These are phyloP conservation scores for Trametes punicea DNA, from an alignment of 768 basidiomycete species.

Conservation along the genomic window DNA sequence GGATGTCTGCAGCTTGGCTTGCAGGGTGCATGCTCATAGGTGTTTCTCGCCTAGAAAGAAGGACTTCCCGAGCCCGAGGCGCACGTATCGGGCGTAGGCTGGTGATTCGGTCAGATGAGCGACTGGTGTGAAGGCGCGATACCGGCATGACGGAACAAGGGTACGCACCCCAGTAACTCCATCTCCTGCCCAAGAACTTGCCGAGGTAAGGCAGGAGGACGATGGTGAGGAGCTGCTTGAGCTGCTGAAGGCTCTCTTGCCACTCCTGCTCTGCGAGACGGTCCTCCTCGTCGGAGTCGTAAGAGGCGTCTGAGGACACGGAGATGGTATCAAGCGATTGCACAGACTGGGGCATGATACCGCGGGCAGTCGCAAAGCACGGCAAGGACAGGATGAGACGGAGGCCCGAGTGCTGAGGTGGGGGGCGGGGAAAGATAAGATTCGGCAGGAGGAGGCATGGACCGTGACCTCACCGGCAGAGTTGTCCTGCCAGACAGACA, in stretches of 20 bases:
- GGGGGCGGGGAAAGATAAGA: neutral
- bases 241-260: slow-evolving; percentile 85
- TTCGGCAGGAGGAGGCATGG: neutral
- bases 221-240: slow-evolving; percentile 75
- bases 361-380: neutral
- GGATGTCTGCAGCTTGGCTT: neutral
- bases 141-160: neutral
- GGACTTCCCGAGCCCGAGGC: slow-evolving; percentile 55
- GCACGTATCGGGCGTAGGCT: slow-evolving; percentile 73
- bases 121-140: slow-evolving; percentile 2
- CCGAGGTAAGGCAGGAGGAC: slow-evolving; percentile 85
- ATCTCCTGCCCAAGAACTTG: slow-evolving; percentile 83
- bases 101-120: slow-evolving; percentile 14
- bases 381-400: neutral
- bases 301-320: slow-evolving; percentile 43
- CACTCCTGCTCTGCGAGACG: slow-evolving; percentile 84
- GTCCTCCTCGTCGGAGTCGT: slow-evolving; percentile 64
- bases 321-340: slow-evolving; percentile 59
- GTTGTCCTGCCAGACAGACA: slow-evolving; percentile 3
- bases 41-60: slow-evolving; percentile 56
- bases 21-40: neutral
- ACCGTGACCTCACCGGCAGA: slow-evolving; percentile 16
- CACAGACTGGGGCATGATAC: slow-evolving; percentile 57
- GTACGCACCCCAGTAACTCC: slow-evolving; percentile 82
- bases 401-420: too few relatives aligned